Evolutionary conservation across 148 eudicot genomes (phyloP), one percentile per base, ranked within the genome.

Genomic region (Tetragonia tetragonoides): DNA sequence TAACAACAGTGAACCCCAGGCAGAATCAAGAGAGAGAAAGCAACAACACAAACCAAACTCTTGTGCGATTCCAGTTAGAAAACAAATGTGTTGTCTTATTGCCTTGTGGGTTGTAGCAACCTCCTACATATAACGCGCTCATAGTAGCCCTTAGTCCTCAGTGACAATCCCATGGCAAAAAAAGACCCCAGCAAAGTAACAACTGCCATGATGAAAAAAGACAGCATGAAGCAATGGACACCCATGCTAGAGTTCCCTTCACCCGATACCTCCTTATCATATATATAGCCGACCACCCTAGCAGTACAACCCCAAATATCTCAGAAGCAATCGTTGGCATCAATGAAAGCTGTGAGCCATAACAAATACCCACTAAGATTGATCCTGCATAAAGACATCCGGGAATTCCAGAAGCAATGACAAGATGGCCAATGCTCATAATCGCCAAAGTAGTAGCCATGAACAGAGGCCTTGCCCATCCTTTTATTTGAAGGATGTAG

Each of bases 281-380:
- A 91, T 47, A 91, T 78, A 65, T 84, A 84, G 5, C 95, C 97
- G 42, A 90, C 81, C 47, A 93, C 90, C 72, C 85, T 76, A 61
- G 91, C 92, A 7, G 93, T 39, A 72, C 80, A 44, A 87, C 88
- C 47, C 95, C 97, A 63, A 89, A 93, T 49, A 93, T 72, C 76
- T 93, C 97, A 2, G 90, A 88, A 34, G 80, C 86, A 56, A 93
- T 91, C 20, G 93, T 85, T 2, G 95, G 97, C 97, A 93, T 91
- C 73, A 93, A 75, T 0, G 97, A 91, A 85, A 89, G 87, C 63
- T 91, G 95, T 1, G 93, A 89, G 12, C 95, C 95, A 44, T 88
- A 91, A 66, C 88, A 89, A 66, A 89, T 72, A 10, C 97, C 97
- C 59, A 91, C 89, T 38, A 91, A 18, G 49, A 91, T 44, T 0